Percentiles rank a stretch among this genome's conserved stretches.
Evolutionary conservation across 441 rosid genomes (phyloP).

Genomic region (Bruguiera hainesii): DNA sequence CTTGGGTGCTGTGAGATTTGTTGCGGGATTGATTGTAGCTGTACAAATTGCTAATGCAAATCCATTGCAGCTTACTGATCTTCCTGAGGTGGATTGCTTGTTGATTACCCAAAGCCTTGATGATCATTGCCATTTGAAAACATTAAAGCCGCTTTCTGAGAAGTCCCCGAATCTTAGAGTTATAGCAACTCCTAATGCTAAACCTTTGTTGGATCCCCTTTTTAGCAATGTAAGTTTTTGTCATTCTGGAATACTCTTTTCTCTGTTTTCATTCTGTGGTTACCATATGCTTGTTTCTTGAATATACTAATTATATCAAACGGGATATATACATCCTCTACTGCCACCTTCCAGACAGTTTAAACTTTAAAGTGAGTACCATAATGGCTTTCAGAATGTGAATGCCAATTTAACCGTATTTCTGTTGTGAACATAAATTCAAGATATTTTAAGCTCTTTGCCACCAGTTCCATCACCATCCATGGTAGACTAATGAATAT

Average conservation of each 20-base stretch:
- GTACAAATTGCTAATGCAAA: constrained; percentile 12
- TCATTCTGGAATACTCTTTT: neutral
- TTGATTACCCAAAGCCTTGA: constrained; percentile 95
- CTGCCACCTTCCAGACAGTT: no score
- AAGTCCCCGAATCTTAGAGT: constrained; percentile 52
- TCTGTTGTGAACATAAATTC: neutral
- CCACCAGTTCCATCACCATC: neutral
- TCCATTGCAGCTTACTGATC: constrained; percentile 71
- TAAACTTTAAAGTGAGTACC: neutral
- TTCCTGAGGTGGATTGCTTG: constrained; percentile 67
- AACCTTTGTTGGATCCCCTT: constrained; percentile 72
- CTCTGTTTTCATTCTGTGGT: neutral
- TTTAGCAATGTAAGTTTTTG: constrained; percentile 54
- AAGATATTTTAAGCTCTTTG: neutral
- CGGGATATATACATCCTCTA: neutral
- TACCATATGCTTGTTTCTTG: neutral
- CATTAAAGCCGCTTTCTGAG: constrained; percentile 65
- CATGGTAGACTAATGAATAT: neutral
- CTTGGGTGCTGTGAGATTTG: neutral
- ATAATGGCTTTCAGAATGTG: neutral
- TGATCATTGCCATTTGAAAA: constrained; percentile 90
- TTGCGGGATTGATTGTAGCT: neutral
- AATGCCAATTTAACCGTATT: no score
- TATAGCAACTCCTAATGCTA: constrained; percentile 85
- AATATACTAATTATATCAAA: neutral